These are phyloP conservation scores for Alternaria dauci DNA, from an alignment of 2,329 filamentous ascomycete species.

Conservation along the genomic window DNA sequence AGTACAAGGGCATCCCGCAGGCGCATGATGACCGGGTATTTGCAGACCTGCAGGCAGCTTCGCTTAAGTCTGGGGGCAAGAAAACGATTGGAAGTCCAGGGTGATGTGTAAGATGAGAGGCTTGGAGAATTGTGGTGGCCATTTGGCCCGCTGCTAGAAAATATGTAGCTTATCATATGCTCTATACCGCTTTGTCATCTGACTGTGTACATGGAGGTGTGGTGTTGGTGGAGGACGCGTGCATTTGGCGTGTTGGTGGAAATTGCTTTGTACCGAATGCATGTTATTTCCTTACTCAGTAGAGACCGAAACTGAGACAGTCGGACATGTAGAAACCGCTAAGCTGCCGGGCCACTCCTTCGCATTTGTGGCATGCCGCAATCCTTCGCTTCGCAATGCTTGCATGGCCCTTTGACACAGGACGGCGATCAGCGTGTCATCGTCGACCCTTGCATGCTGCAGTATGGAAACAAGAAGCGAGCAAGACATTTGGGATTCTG, in stretches of 20 bases:
- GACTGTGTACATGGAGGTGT: slow-evolving; percentile 7
- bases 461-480: not conserved
- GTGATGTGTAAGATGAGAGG: slow-evolving; percentile 7
- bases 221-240: slow-evolving; percentile 11
- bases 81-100: not conserved
- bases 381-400: slow-evolving; percentile 5
- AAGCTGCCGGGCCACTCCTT: slow-evolving; percentile 1
- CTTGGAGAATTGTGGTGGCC: not conserved
- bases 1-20: slow-evolving; percentile 8
- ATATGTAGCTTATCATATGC: not conserved
- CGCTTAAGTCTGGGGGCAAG: slow-evolving; percentile 3
- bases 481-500: not conserved
- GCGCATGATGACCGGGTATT: slow-evolving; percentile 26
- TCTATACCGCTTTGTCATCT: slow-evolving; percentile 1
- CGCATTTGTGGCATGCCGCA: slow-evolving; percentile 5
- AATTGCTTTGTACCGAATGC: not conserved
- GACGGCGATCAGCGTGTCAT: not conserved
- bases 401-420: not conserved
- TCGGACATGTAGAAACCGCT: not conserved
- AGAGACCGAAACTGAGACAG: not conserved
- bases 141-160: not conserved
- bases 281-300: not conserved
- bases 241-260: slow-evolving; percentile 8
- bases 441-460: not conserved
- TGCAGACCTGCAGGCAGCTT: slow-evolving; percentile 5